Conservation (phyloP, 2,329 filamentous ascomycete species). For the Eutypa lata region DNA sequence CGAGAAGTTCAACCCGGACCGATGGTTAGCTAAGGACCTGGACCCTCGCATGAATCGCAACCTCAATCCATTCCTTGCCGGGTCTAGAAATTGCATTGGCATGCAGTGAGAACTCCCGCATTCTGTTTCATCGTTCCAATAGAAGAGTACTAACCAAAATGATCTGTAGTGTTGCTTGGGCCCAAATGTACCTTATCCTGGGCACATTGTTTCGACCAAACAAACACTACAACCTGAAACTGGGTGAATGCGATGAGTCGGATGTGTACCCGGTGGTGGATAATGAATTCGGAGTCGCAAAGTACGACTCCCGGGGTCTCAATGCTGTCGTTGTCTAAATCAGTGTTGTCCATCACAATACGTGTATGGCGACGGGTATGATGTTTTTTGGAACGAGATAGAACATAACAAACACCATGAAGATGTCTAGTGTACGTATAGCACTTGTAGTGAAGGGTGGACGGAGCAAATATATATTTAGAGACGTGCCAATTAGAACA, state of each 20-base stretch:
- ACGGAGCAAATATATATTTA: no score
- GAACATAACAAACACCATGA: no score
- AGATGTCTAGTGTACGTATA: no score
- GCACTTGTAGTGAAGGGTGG: no score
- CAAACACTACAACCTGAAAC: neutral
- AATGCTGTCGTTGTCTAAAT: neutral
- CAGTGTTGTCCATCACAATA: no score
- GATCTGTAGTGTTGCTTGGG: conserved; percentile 1
- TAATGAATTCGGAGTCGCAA: conserved; percentile 1
- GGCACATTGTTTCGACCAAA: conserved; percentile 1
- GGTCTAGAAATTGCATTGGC: conserved; percentile 14
- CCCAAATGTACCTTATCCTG: conserved; percentile 3
- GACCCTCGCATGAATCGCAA: conserved; percentile 11
- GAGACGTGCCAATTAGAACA: no score
- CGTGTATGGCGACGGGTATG: no score
- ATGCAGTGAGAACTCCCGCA: conserved; percentile 4
- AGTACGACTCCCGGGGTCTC: conserved; percentile 1
- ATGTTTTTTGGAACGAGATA: no score
- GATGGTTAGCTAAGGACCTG: conserved; percentile 11
- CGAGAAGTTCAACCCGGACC: conserved; percentile 6
- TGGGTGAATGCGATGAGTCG: conserved; percentile 2
- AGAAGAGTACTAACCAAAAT: no score
- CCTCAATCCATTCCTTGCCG: conserved; percentile 13
- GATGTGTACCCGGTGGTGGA: conserved; percentile 1
- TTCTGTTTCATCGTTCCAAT: no score